phyloP scores from a whole-genome alignment of 352 stramenopile genomes.

The Phytophthora crassamura region DNA sequence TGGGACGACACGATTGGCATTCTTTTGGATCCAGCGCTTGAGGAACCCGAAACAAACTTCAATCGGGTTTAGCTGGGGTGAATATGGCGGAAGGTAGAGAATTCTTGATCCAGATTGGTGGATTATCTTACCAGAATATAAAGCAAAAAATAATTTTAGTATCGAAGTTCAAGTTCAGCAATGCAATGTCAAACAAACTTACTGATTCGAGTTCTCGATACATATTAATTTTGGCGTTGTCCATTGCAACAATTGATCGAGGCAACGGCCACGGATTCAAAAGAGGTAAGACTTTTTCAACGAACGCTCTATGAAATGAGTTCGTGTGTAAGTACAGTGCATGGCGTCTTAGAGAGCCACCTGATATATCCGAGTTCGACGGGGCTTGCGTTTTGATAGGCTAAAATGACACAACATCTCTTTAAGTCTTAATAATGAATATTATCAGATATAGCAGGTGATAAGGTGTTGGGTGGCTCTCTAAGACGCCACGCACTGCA shows the following conservation, averaged over 20 bases:
- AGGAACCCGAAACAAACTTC: constrained; percentile 13
- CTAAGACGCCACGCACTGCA: too few species aligned
- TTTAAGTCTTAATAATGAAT: too few species aligned
- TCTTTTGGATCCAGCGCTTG: constrained; percentile 22
- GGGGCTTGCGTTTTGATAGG: too few species aligned
- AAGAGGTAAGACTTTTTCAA: constrained; percentile 5
- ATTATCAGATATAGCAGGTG: too few species aligned
- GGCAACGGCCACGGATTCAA: constrained; percentile 16
- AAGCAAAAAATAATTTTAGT: neutral
- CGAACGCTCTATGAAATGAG: constrained; percentile 12
- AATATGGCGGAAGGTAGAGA: constrained; percentile 3
- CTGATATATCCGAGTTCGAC: too few species aligned
- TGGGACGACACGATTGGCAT: constrained; percentile 15
- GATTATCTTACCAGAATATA: neutral
- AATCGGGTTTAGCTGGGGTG: neutral
- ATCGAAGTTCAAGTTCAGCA: neutral
- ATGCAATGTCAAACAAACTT: neutral
- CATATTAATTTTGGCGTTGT: constrained; percentile 11
- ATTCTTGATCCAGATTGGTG: constrained; percentile 1
- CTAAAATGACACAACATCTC: too few species aligned
- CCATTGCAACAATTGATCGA: constrained; percentile 10
- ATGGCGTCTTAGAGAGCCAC: too few species aligned
- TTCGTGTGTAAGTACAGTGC: constrained; percentile 7
- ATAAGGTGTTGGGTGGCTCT: too few species aligned
- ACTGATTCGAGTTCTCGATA: neutral